Evolutionary conservation across 2,329 filamentous ascomycete species (phyloP).

Genomic region (Alternaria solani): DNA sequence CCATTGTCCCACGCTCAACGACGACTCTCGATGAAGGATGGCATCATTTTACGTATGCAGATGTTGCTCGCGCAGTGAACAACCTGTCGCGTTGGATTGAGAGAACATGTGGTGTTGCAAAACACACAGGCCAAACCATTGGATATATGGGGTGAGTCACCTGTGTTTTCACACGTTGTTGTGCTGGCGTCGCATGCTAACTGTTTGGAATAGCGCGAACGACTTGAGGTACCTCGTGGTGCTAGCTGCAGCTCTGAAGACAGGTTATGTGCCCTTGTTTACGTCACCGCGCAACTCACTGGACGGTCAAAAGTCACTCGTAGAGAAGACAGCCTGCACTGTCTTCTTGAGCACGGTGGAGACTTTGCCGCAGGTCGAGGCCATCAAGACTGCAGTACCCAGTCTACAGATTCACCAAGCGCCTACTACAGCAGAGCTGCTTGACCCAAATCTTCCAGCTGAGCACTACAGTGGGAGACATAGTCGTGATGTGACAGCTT

Average conservation of each 20-base stretch:
- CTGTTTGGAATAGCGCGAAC: not conserved
- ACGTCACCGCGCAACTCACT: conserved; percentile 6
- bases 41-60: not conserved
- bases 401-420: not conserved
- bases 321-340: not conserved
- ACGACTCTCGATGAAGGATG: not conserved
- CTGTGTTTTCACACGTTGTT: not conserved
- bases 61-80: conserved; percentile 2
- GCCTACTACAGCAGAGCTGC: not conserved
- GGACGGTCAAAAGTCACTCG: conserved; percentile 2
- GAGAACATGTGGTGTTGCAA: not conserved
- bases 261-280: conserved; percentile 8
- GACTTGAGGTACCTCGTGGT: conserved; percentile 7
- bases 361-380: not conserved
- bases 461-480: conserved; percentile 5
- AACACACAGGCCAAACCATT: not conserved
- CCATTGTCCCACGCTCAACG: conserved; percentile 5
- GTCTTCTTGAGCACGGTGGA: conserved; percentile 6
- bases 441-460: not conserved
- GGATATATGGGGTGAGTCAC: conserved; percentile 8
- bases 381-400: not conserved
- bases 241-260: conserved; percentile 3
- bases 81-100: conserved; percentile 8
- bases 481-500: not conserved
- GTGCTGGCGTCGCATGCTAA: not conserved